Percentiles rank a stretch among this genome's conserved stretches.
Conservation (phyloP, 495 filamentous ascomycete genomes). For the Aspergillus baeticus region DNA sequence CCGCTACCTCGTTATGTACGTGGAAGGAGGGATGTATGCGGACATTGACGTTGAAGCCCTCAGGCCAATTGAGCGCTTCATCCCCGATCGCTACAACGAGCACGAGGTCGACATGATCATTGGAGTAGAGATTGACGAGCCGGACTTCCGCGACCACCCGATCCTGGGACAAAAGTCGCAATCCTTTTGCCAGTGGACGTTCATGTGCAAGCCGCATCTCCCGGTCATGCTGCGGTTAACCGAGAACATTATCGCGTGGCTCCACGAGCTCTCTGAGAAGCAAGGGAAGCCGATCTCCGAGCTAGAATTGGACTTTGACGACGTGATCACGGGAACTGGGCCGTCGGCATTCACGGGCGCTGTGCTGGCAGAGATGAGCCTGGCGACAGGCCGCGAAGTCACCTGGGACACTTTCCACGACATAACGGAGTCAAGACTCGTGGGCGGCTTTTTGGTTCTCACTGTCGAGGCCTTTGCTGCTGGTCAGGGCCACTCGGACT, state of each 20-base stretch:
- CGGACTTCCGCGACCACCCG: slow-evolving; percentile 56
- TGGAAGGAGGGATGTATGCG: slow-evolving; percentile 50
- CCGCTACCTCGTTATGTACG: slow-evolving; percentile 53
- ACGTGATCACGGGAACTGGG: slow-evolving; percentile 66
- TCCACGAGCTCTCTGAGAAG: slow-evolving; percentile 51
- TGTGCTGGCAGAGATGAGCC: slow-evolving; percentile 58
- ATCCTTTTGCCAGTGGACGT: slow-evolving; percentile 71
- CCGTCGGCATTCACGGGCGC: slow-evolving; percentile 64
- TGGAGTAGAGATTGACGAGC: slow-evolving; percentile 65
- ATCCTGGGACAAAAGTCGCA: slow-evolving; percentile 60
- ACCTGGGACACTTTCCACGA: slow-evolving; percentile 59
- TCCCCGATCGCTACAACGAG: slow-evolving; percentile 40
- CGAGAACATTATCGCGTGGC: slow-evolving; percentile 59
- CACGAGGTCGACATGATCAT: slow-evolving; percentile 59
- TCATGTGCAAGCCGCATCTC: slow-evolving; percentile 59
- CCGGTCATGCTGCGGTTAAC: slow-evolving; percentile 62
- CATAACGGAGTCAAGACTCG: slow-evolving; percentile 54
- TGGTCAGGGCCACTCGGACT: slow-evolving; percentile 64
- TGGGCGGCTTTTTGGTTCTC: slow-evolving; percentile 57
- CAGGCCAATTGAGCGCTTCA: slow-evolving; percentile 42
- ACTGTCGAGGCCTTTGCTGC: slow-evolving; percentile 64
- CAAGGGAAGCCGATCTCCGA: slow-evolving; percentile 52
- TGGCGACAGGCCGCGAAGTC: slow-evolving; percentile 30
- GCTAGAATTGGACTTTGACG: slow-evolving; percentile 61
- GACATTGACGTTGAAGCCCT: slow-evolving; percentile 52